A percentile compares a stretch with the other conserved stretches of the same genome.
Conservation (phyloP, 176 grass and related monocot genomes). For the Poa annua region DNA sequence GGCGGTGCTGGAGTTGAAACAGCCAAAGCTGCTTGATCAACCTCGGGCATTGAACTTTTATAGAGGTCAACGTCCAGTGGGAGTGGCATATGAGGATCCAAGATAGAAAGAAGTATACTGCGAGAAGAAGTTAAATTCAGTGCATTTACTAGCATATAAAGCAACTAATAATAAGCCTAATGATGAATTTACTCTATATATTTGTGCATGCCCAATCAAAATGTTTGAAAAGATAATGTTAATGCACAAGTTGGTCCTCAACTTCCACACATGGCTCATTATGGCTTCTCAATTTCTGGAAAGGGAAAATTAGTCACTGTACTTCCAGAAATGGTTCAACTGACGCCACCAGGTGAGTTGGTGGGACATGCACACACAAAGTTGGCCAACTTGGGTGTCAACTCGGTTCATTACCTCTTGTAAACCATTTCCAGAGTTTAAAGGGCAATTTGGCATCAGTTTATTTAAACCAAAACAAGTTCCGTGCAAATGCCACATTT, state of each 20-base stretch:
- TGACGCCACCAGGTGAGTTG: not conserved
- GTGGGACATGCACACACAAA: not conserved
- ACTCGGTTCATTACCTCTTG: constrained; percentile 21
- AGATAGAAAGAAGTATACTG: constrained; percentile 86
- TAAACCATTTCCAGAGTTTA: constrained; percentile 15
- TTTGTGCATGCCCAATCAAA: constrained; percentile 3
- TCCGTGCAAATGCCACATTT: constrained; percentile 1
- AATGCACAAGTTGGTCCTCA: constrained; percentile 24
- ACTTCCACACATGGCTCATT: not conserved
- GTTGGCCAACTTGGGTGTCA: constrained; percentile 5
- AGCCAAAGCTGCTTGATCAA: constrained; percentile 62
- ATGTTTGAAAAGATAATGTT: constrained; percentile 21
- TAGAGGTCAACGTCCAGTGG: constrained; percentile 74
- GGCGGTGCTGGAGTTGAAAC: constrained; percentile 33
- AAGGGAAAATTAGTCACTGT: not conserved
- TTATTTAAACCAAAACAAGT: not conserved
- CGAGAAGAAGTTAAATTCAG: constrained; percentile 48
- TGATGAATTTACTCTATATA: constrained; percentile 31
- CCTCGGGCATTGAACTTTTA: constrained; percentile 61
- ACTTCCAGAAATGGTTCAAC: constrained; percentile 4
- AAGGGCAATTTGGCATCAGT: constrained; percentile 9
- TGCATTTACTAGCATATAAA: constrained; percentile 34
- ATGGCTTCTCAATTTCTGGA: not conserved
- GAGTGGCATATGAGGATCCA: constrained; percentile 83
- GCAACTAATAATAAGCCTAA: not conserved